phyloP scores from a whole-genome alignment of 169 alveolate genomes.

The Besnoitia besnoiti region DNA sequence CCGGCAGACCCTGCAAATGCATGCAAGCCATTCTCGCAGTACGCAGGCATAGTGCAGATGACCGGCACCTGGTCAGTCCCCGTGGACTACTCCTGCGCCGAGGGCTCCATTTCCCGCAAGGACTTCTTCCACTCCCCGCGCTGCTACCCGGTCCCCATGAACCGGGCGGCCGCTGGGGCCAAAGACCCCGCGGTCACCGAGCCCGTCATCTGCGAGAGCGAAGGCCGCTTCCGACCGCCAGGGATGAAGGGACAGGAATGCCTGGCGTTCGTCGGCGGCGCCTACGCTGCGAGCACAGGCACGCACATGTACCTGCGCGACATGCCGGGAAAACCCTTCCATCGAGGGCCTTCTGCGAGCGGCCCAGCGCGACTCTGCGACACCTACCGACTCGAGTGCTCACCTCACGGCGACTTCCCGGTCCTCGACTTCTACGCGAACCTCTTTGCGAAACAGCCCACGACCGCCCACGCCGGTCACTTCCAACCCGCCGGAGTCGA shows the following conservation, averaged over 20 bases:
- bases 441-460: not conserved
- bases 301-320: not conserved
- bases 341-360: not conserved
- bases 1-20: not conserved
- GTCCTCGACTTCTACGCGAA: not conserved
- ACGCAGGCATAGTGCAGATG: not conserved
- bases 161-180: constrained; percentile 8
- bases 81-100: not conserved
- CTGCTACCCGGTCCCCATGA: not conserved
- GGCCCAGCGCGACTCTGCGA: not conserved
- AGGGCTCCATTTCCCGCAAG: not conserved
- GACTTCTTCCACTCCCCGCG: not conserved
- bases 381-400: not conserved
- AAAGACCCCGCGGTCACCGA: not conserved
- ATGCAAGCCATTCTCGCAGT: not conserved
- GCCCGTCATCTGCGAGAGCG: not conserved
- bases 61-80: not conserved
- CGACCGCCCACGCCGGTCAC: not conserved
- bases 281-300: not conserved
- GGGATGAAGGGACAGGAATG: not conserved
- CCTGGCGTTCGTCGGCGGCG: not conserved
- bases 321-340: not conserved
- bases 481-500: not conserved
- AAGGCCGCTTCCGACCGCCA: not conserved
- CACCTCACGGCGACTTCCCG: not conserved